A percentile compares a stretch with the other conserved stretches of the same genome.
Evolutionary conservation across 441 rosid species (phyloP).

Genomic region (Biscutella auriculata): DNA sequence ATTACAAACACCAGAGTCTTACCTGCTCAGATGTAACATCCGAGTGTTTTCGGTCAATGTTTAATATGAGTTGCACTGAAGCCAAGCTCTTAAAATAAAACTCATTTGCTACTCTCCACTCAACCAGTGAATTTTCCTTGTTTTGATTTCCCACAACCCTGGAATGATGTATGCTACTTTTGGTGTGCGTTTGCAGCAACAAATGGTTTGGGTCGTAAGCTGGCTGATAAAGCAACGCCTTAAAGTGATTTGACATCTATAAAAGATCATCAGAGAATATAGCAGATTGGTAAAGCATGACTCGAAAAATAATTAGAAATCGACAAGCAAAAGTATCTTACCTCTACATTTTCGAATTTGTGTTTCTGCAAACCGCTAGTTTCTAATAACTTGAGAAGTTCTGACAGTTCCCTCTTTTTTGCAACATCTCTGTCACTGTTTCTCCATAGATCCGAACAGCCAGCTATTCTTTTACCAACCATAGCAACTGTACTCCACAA

Average conservation of each 20-base stretch:
- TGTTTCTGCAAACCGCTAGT: slow-evolving; percentile 69
- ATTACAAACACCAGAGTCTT: slow-evolving; percentile 10
- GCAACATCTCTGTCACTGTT: slow-evolving; percentile 43
- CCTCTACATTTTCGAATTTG: slow-evolving; percentile 62
- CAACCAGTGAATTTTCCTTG: slow-evolving; percentile 25
- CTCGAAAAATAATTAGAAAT: slow-evolving; percentile 9
- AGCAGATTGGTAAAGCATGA: slow-evolving; percentile 2
- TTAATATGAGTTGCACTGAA: slow-evolving; percentile 62
- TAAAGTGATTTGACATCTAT: slow-evolving; percentile 46
- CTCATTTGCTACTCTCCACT: slow-evolving; percentile 60
- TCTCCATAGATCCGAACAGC: slow-evolving; percentile 64
- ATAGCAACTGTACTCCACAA: slow-evolving; percentile 44
- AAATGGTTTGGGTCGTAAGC: slow-evolving; percentile 61
- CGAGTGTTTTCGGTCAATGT: slow-evolving; percentile 47
- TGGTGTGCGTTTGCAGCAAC: slow-evolving; percentile 32
- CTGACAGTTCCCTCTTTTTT: slow-evolving; percentile 68
- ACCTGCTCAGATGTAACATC: slow-evolving; percentile 88
- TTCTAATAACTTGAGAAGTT: slow-evolving; percentile 69
- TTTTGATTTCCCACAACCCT: slow-evolving; percentile 25
- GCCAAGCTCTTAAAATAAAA: slow-evolving; percentile 79
- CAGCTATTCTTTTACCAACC: slow-evolving; percentile 32
- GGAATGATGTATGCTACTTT: slow-evolving; percentile 30
- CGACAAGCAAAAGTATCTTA: slow-evolving; percentile 14
- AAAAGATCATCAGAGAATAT: slow-evolving; percentile 9
- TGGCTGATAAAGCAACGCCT: slow-evolving; percentile 61